phyloP scores from a whole-genome alignment of 345 rosid species.

The Lepidium africanum region DNA sequence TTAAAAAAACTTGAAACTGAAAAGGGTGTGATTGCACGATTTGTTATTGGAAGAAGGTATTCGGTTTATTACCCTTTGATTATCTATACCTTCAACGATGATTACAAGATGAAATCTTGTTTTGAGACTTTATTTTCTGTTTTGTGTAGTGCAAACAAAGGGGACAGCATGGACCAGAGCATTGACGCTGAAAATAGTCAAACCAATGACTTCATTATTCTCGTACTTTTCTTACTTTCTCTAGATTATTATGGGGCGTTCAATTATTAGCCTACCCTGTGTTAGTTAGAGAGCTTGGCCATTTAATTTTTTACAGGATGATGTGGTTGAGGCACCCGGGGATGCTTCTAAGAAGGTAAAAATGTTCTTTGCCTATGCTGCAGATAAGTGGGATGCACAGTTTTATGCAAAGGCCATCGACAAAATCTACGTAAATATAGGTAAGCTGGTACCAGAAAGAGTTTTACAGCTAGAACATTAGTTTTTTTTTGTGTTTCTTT shows the following conservation, averaged over 20 bases:
- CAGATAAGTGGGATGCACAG: constrained; percentile 75
- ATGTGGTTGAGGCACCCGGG: constrained; percentile 51
- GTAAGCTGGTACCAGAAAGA: constrained; percentile 34
- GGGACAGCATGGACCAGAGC: constrained; percentile 49
- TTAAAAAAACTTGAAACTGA: constrained; percentile 53
- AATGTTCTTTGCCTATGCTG: constrained; percentile 53
- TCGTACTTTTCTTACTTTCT: constrained; percentile 34
- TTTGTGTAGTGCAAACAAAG: constrained; percentile 51
- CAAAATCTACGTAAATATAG: constrained; percentile 63
- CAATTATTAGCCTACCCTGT: background rate
- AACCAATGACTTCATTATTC: constrained; percentile 56
- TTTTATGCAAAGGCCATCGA: constrained; percentile 79
- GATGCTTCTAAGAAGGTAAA: constrained; percentile 56
- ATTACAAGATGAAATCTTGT: background rate
- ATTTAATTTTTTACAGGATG: constrained; percentile 37
- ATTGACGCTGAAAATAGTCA: constrained; percentile 64
- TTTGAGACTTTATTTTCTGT: background rate
- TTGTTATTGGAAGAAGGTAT: constrained; percentile 93
- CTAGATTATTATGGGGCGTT: background rate
- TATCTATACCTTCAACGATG: background rate
- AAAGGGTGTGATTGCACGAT: constrained; percentile 67
- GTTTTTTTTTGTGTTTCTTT: background rate
- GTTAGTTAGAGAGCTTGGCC: constrained; percentile 9
- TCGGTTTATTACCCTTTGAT: constrained; percentile 1
- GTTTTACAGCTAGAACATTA: background rate